Evolutionary conservation across 2,329 filamentous ascomycete genomes (phyloP), one percentile per base, ranked within the genome.

Genomic region (Ophiostoma perfectum): DNA sequence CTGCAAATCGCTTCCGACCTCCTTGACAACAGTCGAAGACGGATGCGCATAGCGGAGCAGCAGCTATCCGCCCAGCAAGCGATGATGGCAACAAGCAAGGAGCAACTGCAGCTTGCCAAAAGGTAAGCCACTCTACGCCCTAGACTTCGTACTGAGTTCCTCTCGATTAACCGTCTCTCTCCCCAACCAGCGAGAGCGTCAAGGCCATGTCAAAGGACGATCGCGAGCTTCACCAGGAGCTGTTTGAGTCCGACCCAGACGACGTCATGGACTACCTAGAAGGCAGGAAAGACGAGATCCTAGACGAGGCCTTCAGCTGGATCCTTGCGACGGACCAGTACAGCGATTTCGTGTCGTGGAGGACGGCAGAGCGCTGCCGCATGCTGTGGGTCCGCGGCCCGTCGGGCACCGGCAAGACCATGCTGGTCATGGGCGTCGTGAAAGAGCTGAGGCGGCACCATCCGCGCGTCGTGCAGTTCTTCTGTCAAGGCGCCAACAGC

Each of bases 341-440:
- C 27, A 60, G 38, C 3, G 36, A 8, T 2, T 38, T 60, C 38
- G 55, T 60, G 9, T 60, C 55, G 9, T 60, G 55, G 55, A 27
- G 38, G 27, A 4, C 18, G 16, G 36, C 11, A 12, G 9, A 60
- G 27, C 8, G 5, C 5, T 38, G 55, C 7, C 27, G 55, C 7
- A 60, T 60, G 9, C 55, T 60, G 11, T 60, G 55, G 55, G 55
- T 60, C 18, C 27, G 27, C 9, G 55, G 55, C 36, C 55, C 55
- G 1, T 8, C 55, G 7, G 55, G 55, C 18, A 60, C 55, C 9
- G 55, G 55, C 11, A 60, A 60, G 55, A 60, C 55, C 12, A 60
- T 60, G 55, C 55, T 60, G 4, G 55, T 60, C 18, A 60, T 60
- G 55, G 55, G 55, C 8, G 38, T 60, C 27, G 27, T 60, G 27